phyloP scores from a whole-genome alignment of 1,284 basidiomycete species.

The Violaceomyces palustris region DNA sequence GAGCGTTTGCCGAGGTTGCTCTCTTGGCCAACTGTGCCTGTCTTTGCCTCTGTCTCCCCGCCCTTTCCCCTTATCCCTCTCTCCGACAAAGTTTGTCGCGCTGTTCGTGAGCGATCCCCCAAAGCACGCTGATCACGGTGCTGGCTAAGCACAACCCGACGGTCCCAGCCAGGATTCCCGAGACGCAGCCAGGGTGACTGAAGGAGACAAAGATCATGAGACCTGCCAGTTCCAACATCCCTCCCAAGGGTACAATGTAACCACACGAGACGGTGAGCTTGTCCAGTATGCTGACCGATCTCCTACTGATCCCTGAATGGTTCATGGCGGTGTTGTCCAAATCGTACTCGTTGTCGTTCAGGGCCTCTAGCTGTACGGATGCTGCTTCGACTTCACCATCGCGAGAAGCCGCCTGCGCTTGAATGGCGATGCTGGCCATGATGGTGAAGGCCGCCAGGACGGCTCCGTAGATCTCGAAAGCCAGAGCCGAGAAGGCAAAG shows the following conservation, averaged over 20 bases:
- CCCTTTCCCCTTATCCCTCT: too few relatives aligned
- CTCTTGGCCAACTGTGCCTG: too few relatives aligned
- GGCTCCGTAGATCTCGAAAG: conserved; percentile 10
- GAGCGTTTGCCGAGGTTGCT: too few relatives aligned
- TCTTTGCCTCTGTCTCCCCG: too few relatives aligned
- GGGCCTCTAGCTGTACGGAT: neutral
- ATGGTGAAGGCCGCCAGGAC: conserved; percentile 3
- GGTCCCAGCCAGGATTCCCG: too few relatives aligned
- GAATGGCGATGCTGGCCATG: conserved; percentile 1
- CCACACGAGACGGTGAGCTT: neutral
- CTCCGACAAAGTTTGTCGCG: too few relatives aligned
- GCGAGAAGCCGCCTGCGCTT: neutral
- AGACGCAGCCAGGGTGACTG: too few relatives aligned
- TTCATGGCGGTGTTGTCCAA: too few relatives aligned
- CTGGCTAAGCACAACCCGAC: too few relatives aligned
- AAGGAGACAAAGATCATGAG: neutral
- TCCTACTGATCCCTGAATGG: too few relatives aligned
- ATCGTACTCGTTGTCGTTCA: neutral
- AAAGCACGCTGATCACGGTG: too few relatives aligned
- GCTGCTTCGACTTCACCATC: neutral
- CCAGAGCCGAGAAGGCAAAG: conserved; percentile 5
- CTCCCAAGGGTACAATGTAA: neutral
- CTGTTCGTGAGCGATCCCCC: too few relatives aligned
- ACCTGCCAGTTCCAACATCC: neutral
- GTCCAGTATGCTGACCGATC: neutral